Conservation (phyloP, 495 filamentous ascomycete genomes). For the Aspergillus mulundensis region DNA sequence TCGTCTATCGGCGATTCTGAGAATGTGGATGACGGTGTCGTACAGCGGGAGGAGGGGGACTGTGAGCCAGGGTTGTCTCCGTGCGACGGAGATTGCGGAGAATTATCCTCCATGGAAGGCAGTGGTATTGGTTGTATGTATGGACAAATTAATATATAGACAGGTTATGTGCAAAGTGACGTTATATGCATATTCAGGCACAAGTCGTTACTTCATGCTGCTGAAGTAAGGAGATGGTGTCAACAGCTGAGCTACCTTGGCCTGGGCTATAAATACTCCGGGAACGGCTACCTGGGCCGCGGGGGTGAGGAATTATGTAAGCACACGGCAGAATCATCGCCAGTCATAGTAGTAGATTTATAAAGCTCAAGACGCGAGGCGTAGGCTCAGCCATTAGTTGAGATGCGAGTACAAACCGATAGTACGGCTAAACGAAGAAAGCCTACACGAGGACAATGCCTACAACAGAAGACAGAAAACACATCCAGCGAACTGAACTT, state of each 20-base stretch:
- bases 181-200: background rate
- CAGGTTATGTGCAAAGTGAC: background rate
- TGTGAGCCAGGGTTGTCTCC: background rate
- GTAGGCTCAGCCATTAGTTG: too few relatives aligned
- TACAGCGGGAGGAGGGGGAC: background rate
- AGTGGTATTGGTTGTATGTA: background rate
- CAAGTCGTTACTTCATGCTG: background rate
- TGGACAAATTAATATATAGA: background rate
- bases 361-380: too few relatives aligned
- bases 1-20: background rate
- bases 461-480: too few relatives aligned
- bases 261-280: background rate
- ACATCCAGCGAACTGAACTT: constrained; percentile 4
- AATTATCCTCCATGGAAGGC: constrained; percentile 31
- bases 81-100: constrained; percentile 11
- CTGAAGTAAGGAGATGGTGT: background rate
- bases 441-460: too few relatives aligned
- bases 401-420: too few relatives aligned
- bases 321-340: background rate
- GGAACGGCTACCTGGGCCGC: background rate
- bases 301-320: background rate
- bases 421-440: too few relatives aligned
- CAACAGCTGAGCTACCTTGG: background rate
- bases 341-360: too few relatives aligned
- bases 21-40: constrained; percentile 4